Base-by-base conservation (phyloP, 129 eudicot genomes). In the Flaveria trinervia region DNA sequence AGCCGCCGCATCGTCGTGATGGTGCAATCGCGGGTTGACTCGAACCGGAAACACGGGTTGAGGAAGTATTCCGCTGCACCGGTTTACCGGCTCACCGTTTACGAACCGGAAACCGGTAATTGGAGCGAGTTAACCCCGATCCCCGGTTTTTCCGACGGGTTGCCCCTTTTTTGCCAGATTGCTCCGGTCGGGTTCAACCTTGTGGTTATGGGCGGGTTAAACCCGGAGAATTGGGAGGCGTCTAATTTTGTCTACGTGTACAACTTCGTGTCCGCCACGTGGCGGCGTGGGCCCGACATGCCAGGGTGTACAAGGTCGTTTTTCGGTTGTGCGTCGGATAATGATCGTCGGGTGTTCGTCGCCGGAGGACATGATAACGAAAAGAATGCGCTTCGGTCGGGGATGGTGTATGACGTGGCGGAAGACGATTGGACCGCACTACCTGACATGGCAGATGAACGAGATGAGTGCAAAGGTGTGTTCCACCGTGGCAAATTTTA, bases 121-220 rank as follows among this genome's bases (percentile, higher is more conserved):
- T 91, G 96, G 99, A 80, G 73, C 28, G 83, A 71, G 72, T 61
- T 94, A 52, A 86, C 92, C 1, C 83, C 79, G 26, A 33, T 87
- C 1, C 93, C 93, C 54, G 93, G 85, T 12, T 74, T 61, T 41
- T 65, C 78, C 1, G 68, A 83, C 59, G 97, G 92, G 80, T 76
- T 94, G 76, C 99, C 96, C 17, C 54, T 87, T 83, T 91, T 90
- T 71, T 87, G 92, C 48, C 96, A 84, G 87, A 65, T 94, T 1
- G 92, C 85, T 48, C 86, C 87, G 2, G 89, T 85, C 70, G 94
- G 99, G 85, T 71, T 69, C 69, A 72, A 80, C 67, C 83, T 93
- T n/a, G 96, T 93, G 70, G 86, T 91, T 45, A 69, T 91, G 86
- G 98, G 97, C 28, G 98, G 98, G 93, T 87, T 84, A 78, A 80